phyloP scores from a whole-genome alignment of 2,329 filamentous ascomycete genomes.

The Fusarium nygamai region DNA sequence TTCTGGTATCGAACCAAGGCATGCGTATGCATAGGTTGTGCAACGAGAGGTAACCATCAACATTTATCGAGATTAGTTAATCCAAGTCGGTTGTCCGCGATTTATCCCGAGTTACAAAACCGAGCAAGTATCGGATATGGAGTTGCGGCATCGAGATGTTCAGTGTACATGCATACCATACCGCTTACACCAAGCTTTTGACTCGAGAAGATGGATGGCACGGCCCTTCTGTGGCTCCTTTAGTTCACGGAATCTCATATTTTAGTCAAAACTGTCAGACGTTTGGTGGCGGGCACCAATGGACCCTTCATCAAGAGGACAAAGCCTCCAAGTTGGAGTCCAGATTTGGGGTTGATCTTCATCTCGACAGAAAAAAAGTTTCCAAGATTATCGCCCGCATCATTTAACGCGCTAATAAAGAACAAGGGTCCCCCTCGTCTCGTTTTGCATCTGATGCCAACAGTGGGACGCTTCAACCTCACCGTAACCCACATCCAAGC shows the following conservation, averaged over 20 bases:
- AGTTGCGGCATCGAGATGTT: neutral
- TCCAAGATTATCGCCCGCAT: conserved; percentile 35
- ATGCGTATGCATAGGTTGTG: neutral
- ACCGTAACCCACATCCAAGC: conserved; percentile 31
- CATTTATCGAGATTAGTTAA: neutral
- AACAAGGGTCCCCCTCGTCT: conserved; percentile 30
- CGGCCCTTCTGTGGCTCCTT: conserved; percentile 25
- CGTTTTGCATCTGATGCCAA: neutral
- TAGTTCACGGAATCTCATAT: conserved; percentile 12
- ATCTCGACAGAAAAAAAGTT: conserved; percentile 26
- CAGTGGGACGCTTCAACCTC: conserved; percentile 26
- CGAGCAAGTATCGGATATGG: neutral
- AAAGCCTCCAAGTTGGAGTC: conserved; percentile 19
- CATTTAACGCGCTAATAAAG: conserved; percentile 36
- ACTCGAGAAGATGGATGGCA: conserved; percentile 15
- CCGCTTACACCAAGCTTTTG: conserved; percentile 15
- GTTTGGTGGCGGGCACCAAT: conserved; percentile 27
- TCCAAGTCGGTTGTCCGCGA: neutral
- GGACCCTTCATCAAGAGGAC: conserved; percentile 7
- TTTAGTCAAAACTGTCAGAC: conserved; percentile 29
- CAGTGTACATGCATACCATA: neutral
- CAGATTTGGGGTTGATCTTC: conserved; percentile 39
- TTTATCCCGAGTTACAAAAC: neutral
- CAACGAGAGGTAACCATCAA: neutral
- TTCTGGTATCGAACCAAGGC: conserved; percentile 4